Evolutionary conservation across 352 stramenopile species (phyloP).

Genomic region (Globisporangium uncinulatum): DNA sequence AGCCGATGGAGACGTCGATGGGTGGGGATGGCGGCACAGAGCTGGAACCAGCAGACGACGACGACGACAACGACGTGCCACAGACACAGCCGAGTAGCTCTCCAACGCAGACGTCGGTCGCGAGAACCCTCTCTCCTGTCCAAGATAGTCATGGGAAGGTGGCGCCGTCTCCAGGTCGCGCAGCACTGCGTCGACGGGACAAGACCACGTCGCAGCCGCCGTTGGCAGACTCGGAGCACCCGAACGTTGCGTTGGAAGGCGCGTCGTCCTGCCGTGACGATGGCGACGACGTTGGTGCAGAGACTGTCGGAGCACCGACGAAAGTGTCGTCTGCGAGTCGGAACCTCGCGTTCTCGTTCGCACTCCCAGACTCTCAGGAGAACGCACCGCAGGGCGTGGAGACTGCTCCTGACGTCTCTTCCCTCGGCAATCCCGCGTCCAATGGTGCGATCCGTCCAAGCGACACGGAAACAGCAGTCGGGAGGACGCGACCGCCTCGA

Average conservation of each 20-base stretch:
- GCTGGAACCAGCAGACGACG: not conserved
- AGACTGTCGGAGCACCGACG: not conserved
- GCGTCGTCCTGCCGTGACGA: slow-evolving; percentile 19
- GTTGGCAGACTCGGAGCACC: slow-evolving; percentile 29
- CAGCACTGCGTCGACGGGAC: slow-evolving; percentile 11
- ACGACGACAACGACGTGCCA: slow-evolving; percentile 37
- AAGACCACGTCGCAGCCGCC: not conserved
- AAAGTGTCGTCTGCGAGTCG: slow-evolving; percentile 33
- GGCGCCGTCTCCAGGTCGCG: slow-evolving; percentile 9
- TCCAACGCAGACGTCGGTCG: not conserved
- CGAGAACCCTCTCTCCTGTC: slow-evolving; percentile 1
- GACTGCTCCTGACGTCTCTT: slow-evolving; percentile 26
- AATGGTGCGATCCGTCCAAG: slow-evolving; percentile 5
- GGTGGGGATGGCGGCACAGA: not conserved
- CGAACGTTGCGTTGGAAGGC: slow-evolving; percentile 19
- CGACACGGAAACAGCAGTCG: slow-evolving; percentile 9
- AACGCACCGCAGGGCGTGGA: slow-evolving; percentile 31
- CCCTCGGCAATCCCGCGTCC: slow-evolving; percentile 23
- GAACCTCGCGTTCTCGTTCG: slow-evolving; percentile 63
- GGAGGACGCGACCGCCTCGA: not conserved
- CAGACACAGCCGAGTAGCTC: slow-evolving; percentile 32
- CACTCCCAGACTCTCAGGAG: slow-evolving; percentile 53
- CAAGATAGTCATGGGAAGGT: slow-evolving; percentile 1
- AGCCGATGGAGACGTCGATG: not conserved
- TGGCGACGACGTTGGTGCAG: not conserved